phyloP scores from a whole-genome alignment of 352 stramenopile genomes.

The Pythium volutum region DNA sequence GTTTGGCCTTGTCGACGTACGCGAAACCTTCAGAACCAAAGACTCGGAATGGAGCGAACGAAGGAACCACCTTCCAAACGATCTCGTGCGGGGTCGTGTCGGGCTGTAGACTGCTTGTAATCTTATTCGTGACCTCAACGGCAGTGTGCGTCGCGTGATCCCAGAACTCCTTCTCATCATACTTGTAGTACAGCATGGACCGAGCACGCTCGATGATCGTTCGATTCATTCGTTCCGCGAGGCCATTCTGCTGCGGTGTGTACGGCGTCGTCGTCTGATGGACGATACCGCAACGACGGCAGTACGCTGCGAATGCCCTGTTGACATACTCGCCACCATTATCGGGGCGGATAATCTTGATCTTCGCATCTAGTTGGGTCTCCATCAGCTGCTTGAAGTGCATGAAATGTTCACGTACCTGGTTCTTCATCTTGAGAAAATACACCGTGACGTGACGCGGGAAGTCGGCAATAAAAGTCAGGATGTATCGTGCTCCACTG shows the following conservation, averaged over 20 bases:
- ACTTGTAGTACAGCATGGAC: slow-evolving; percentile 8
- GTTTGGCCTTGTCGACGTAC: slow-evolving; percentile 10
- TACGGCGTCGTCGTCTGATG: slow-evolving; percentile 1
- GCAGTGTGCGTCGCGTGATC: slow-evolving; percentile 18
- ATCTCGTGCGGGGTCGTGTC: slow-evolving; percentile 8
- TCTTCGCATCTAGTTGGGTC: neutral
- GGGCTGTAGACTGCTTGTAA: neutral
- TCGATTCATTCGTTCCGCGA: slow-evolving; percentile 8
- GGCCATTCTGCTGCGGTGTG: slow-evolving; percentile 4
- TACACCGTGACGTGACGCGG: neutral
- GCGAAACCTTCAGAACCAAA: slow-evolving; percentile 17
- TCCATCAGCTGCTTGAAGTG: slow-evolving; percentile 16
- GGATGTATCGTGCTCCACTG: neutral
- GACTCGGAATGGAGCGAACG: slow-evolving; percentile 5
- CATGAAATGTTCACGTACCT: slow-evolving; percentile 16
- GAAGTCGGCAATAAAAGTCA: slow-evolving; percentile 23
- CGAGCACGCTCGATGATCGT: slow-evolving; percentile 1
- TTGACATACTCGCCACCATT: slow-evolving; percentile 7
- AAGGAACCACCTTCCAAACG: neutral
- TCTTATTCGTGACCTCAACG: slow-evolving; percentile 18
- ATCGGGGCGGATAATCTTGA: slow-evolving; percentile 3
- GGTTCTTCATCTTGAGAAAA: slow-evolving; percentile 13
- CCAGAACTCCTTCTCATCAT: slow-evolving; percentile 11
- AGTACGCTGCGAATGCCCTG: slow-evolving; percentile 1
- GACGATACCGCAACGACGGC: neutral